phyloP scores from a whole-genome alignment of 805 yeast genomes.

The Ogataea glucozyma region DNA sequence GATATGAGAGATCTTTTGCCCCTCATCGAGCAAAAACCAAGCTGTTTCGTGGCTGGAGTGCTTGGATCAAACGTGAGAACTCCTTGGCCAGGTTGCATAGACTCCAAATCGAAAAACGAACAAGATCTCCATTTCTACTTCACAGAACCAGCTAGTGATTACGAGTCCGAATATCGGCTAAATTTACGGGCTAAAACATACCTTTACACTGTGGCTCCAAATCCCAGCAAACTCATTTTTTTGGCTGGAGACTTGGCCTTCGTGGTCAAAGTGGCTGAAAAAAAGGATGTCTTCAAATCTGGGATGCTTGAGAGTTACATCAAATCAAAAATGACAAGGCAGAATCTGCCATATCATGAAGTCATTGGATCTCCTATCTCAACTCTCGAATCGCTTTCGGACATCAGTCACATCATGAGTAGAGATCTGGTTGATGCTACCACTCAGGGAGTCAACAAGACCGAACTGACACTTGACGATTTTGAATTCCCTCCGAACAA shows the following conservation, averaged over 20 bases:
- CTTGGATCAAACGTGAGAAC: conserved; percentile 41
- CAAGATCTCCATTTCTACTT: conserved; percentile 29
- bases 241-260: conserved; percentile 43
- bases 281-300: conserved; percentile 33
- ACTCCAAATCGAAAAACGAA: conserved; percentile 23
- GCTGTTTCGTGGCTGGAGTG: conserved; percentile 47
- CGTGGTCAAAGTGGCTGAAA: conserved; percentile 37
- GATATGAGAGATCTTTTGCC: conserved; percentile 46
- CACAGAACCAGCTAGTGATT: conserved; percentile 31
- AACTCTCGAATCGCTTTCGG: conserved; percentile 27
- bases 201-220: conserved; percentile 43
- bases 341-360: conserved; percentile 28
- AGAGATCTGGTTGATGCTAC: conserved; percentile 33
- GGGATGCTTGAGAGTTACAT: conserved; percentile 39
- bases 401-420: conserved; percentile 30
- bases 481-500: conserved; percentile 33
- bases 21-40: conserved; percentile 40
- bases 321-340: conserved; percentile 29
- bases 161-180: conserved; percentile 40
- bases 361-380: conserved; percentile 35
- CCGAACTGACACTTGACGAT: conserved; percentile 22
- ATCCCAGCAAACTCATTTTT: conserved; percentile 46
- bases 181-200: conserved; percentile 43
- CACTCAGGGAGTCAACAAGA: conserved; percentile 21
- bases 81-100: conserved; percentile 44